Conservation (phyloP, 345 rosid genomes). For the Populus tremula region DNA sequence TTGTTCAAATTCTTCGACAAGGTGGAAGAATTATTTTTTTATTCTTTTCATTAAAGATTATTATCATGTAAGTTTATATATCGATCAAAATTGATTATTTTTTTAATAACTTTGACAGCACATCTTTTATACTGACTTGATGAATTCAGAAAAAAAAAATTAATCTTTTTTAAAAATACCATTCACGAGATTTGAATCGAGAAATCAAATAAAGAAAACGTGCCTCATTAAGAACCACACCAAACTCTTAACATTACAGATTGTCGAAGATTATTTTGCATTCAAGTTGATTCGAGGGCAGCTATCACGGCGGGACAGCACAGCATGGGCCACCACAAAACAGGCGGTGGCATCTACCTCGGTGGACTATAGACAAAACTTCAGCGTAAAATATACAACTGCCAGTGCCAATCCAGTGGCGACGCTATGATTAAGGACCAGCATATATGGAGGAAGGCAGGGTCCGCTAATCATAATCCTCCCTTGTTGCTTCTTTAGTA, state of each 20-base stretch:
- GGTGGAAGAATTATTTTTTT: too few species aligned
- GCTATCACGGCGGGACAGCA: conserved; percentile 7
- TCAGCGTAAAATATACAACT: conserved; percentile 17
- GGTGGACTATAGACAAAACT: not conserved
- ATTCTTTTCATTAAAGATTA: too few species aligned
- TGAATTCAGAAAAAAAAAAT: too few species aligned
- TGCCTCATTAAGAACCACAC: too few species aligned
- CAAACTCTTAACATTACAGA: too few species aligned
- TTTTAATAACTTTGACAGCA: too few species aligned
- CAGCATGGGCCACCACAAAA: not conserved
- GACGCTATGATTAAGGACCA: not conserved
- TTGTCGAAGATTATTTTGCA: not conserved
- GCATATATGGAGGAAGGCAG: not conserved
- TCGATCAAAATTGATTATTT: too few species aligned
- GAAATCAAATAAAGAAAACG: too few species aligned
- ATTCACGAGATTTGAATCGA: too few species aligned
- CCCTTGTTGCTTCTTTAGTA: not conserved
- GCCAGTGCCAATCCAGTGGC: conserved; percentile 11
- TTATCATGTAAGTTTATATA: too few species aligned
- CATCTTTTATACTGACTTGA: too few species aligned
- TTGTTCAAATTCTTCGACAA: not conserved
- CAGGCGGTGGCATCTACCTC: conserved; percentile 8
- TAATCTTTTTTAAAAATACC: too few species aligned
- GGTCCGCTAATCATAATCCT: not conserved
- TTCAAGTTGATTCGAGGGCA: not conserved